Conservation (phyloP, 306 rosid genomes). For the Medicago lupulina region DNA sequence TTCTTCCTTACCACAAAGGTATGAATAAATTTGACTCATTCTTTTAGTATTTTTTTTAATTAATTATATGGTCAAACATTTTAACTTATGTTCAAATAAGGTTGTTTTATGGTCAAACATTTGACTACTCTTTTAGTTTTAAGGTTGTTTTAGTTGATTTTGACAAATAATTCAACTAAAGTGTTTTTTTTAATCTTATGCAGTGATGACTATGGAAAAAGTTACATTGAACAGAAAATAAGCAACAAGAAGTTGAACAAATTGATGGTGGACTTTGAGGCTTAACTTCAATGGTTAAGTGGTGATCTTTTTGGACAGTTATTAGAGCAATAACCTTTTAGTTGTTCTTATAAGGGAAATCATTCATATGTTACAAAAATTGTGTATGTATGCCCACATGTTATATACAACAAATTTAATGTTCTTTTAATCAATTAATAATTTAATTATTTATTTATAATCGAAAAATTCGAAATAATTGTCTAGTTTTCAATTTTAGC, state of each 20-base stretch:
- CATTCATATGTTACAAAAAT: background rate
- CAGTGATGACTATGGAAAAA: slow-evolving; percentile 59
- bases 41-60: too few relatives aligned
- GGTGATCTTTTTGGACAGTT: slow-evolving; percentile 19
- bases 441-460: slow-evolving; percentile 38
- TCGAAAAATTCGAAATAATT: background rate
- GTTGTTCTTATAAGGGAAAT: slow-evolving; percentile 15
- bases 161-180: background rate
- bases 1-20: slow-evolving; percentile 60
- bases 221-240: slow-evolving; percentile 65
- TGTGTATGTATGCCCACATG: slow-evolving; percentile 39
- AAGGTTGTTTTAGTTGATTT: background rate
- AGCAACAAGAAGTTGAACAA: slow-evolving; percentile 89
- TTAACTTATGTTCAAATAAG: background rate
- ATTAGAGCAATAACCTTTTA: slow-evolving; percentile 30
- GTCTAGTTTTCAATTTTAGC: background rate
- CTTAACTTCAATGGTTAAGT: slow-evolving; percentile 28
- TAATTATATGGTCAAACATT: background rate
- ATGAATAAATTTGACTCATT: background rate
- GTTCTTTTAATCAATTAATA: slow-evolving; percentile 27
- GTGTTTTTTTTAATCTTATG: background rate
- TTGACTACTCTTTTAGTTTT: too few relatives aligned
- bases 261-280: slow-evolving; percentile 67
- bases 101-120: too few relatives aligned
- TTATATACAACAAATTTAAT: slow-evolving; percentile 12